phyloP scores from a whole-genome alignment of 2,329 filamentous ascomycete species.

The Aspergillus fijiensis region DNA sequence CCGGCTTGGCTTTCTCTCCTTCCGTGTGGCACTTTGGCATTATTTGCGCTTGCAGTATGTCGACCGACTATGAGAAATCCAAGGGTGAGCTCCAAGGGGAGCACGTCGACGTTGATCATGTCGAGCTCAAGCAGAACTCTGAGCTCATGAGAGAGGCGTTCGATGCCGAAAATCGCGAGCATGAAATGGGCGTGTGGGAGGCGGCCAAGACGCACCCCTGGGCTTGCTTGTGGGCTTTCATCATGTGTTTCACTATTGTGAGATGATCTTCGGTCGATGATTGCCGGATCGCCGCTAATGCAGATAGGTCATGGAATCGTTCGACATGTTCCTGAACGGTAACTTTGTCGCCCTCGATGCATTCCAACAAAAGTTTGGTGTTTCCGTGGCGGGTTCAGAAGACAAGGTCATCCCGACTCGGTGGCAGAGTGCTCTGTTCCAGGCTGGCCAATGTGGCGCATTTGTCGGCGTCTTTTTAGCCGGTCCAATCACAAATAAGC shows the following conservation, averaged over 20 bases:
- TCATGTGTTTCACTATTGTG: slow-evolving; percentile 54
- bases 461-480: slow-evolving; percentile 60
- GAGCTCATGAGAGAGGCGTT: slow-evolving; percentile 45
- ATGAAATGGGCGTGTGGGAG: slow-evolving; percentile 42
- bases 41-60: not conserved
- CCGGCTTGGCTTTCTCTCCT: not conserved
- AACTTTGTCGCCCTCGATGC: slow-evolving; percentile 47
- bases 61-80: not conserved
- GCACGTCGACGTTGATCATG: slow-evolving; percentile 29
- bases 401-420: slow-evolving; percentile 39
- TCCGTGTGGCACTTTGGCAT: too few species aligned
- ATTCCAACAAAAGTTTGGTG: slow-evolving; percentile 43
- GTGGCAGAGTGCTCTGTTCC: slow-evolving; percentile 58
- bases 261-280: slow-evolving; percentile 19
- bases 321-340: slow-evolving; percentile 51
- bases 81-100: not conserved
- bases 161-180: slow-evolving; percentile 47
- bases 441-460: slow-evolving; percentile 58
- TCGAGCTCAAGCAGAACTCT: slow-evolving; percentile 37
- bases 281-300: not conserved
- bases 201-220: slow-evolving; percentile 45
- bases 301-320: slow-evolving; percentile 52
- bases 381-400: slow-evolving; percentile 15
- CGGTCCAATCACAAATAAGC: slow-evolving; percentile 58
- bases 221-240: slow-evolving; percentile 51